These are phyloP conservation scores for Cyberlindnera meyerae DNA, from an alignment of 805 yeast species.

Conservation along the genomic window DNA sequence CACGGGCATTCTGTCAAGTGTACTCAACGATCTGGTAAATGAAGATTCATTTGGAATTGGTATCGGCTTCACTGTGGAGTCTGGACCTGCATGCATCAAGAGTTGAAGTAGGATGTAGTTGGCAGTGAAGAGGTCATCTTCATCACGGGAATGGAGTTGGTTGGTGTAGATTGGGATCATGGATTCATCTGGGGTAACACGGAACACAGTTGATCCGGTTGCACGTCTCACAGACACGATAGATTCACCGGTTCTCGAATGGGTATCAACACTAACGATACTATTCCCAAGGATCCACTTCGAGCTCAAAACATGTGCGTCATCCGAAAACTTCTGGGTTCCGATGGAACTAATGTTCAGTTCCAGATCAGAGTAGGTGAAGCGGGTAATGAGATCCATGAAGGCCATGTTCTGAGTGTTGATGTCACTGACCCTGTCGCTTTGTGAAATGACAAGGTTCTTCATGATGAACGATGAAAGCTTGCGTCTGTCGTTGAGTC, in stretches of 20 bases:
- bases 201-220: constrained; percentile 53
- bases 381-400: constrained; percentile 63
- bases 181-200: constrained; percentile 37
- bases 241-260: constrained; percentile 46
- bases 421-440: constrained; percentile 27
- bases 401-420: constrained; percentile 53
- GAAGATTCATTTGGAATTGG: constrained; percentile 45
- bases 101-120: constrained; percentile 49
- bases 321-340: constrained; percentile 25
- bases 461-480: constrained; percentile 60
- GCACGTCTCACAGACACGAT: constrained; percentile 55
- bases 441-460: constrained; percentile 43
- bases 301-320: constrained; percentile 24
- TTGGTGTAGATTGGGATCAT: constrained; percentile 30
- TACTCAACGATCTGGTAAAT: constrained; percentile 47
- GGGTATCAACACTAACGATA: constrained; percentile 52
- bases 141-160: constrained; percentile 19
- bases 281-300: constrained; percentile 62
- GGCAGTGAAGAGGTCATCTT: constrained; percentile 33
- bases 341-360: constrained; percentile 35
- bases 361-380: constrained; percentile 60
- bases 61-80: constrained; percentile 36
- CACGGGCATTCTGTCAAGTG: constrained; percentile 71
- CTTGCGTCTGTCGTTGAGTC: constrained; percentile 49
- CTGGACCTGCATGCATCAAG: constrained; percentile 37